Evolutionary conservation across 306 rosid genomes (phyloP), one percentile per base, ranked within the genome.

Genomic region (Quillaja saponaria): DNA sequence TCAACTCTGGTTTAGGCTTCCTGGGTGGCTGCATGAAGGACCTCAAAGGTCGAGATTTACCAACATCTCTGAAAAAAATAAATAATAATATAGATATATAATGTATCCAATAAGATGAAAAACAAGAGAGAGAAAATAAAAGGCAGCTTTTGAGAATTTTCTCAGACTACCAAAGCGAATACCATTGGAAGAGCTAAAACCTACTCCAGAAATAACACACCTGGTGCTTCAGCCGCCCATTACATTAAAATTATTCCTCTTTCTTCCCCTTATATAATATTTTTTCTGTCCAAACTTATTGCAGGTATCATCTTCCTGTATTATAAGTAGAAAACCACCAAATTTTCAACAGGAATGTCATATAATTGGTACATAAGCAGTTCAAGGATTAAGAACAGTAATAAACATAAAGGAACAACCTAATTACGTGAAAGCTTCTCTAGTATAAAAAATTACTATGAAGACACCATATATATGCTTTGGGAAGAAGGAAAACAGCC

Each of bases 31-130:
- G 80, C 63, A 59, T 68, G 55, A 84, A 68, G 77, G 76, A 37
- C 77, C 85, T 78, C 97, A 87, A 85, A 52, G 84, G 76, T 51
- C 87, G 75, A 59, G 83, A 58, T 42, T 85, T 84, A 38, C 69
- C 64, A 46, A 66, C 51, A 74, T 61, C 59, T 71, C 91, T 78
- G 81, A 16, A 68, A 63, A 62, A 3, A 57, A 58, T 42, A 38
- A 44, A 28, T n/a, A 67, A 25, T 25, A 25, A 25, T 19, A 20
- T 38, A 37, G 59, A 10, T 15, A 12, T 11, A 10, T 67, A 45
- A 19, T 10, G 39, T 15, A 58, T 55, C 2, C 4, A 25, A n/a
- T n/a, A 54, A 69, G 31, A 10, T 48, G 14, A 63, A 52, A n/a
- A n/a, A 55, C 47, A 18, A 58, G 8, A 47, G 34, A 49, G 41